Conservation (phyloP, 345 rosid species). For the Barbarea vulgaris region DNA sequence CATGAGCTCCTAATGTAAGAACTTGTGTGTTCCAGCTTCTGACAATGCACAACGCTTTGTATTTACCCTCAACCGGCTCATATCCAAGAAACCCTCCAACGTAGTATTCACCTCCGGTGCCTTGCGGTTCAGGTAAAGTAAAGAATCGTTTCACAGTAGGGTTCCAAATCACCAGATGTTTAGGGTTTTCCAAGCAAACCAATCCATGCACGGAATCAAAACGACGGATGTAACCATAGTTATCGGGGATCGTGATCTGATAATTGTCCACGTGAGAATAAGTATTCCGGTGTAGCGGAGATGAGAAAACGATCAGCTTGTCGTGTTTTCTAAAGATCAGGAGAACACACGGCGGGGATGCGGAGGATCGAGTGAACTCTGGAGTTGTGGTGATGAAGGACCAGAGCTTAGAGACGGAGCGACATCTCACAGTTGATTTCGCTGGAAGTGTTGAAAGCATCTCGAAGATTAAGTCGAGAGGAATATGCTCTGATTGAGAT, state of each 20-base stretch:
- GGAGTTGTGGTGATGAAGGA: neutral
- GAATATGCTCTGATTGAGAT: neutral
- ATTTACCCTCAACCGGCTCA: neutral
- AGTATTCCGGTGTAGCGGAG: neutral
- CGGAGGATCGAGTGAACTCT: neutral
- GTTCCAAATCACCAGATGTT: conserved; percentile 10
- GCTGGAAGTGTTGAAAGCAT: conserved; percentile 1
- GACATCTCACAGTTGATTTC: neutral
- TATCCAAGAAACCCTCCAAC: conserved; percentile 6
- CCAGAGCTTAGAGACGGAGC: conserved; percentile 11
- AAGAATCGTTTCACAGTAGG: neutral
- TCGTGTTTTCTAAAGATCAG: neutral
- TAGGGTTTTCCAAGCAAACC: neutral
- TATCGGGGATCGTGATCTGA: neutral
- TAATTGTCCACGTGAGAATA: neutral
- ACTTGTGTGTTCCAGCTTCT: neutral
- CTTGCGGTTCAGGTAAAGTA: neutral
- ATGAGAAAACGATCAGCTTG: neutral
- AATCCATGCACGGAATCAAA: neutral
- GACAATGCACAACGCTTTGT: neutral
- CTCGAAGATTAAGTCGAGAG: neutral
- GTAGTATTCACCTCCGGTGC: neutral
- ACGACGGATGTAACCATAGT: neutral
- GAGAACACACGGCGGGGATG: neutral
- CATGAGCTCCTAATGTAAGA: conserved; percentile 7